phyloP scores from a whole-genome alignment of 495 filamentous ascomycete species.

The Neohortaea acidophila region DNA sequence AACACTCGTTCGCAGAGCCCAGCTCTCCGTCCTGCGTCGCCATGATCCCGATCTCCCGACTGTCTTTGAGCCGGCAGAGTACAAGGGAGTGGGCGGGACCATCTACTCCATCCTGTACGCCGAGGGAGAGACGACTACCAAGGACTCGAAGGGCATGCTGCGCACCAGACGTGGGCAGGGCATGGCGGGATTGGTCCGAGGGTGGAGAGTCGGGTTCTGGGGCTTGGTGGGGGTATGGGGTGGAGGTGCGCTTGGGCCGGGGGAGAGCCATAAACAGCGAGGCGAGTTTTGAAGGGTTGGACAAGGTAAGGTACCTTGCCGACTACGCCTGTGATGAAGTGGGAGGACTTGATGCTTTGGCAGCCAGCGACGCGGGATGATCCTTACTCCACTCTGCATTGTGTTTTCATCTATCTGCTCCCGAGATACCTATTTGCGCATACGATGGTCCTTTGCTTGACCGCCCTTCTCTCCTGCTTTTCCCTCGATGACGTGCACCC shows the following conservation, averaged over 20 bases:
- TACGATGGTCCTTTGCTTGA: no score
- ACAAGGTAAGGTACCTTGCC: no score
- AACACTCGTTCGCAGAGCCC: conserved; percentile 76
- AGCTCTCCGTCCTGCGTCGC: conserved; percentile 43
- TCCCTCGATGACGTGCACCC: no score
- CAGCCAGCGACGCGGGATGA: no score
- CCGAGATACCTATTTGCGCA: no score
- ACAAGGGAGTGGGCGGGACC: conserved; percentile 67
- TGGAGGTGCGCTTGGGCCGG: conserved; percentile 43
- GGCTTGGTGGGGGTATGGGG: conserved; percentile 82
- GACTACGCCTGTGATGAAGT: no score
- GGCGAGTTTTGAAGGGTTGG: conserved; percentile 44
- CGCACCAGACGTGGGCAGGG: conserved; percentile 56
- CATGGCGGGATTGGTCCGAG: conserved; percentile 69
- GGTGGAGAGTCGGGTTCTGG: conserved; percentile 95
- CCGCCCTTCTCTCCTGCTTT: no score
- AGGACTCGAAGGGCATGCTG: conserved; percentile 1
- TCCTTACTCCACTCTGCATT: no score
- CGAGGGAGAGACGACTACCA: conserved; percentile 53
- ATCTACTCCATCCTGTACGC: conserved; percentile 65
- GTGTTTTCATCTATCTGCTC: no score
- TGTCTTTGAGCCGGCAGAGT: conserved; percentile 57
- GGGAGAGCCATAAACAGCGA: conserved; percentile 28
- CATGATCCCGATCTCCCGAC: conserved; percentile 42
- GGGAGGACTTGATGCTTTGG: no score